Percentiles rank a stretch among this genome's conserved stretches.
Conservation (phyloP, 2,329 filamentous ascomycete genomes). For the Cladophialophora exuberans region DNA sequence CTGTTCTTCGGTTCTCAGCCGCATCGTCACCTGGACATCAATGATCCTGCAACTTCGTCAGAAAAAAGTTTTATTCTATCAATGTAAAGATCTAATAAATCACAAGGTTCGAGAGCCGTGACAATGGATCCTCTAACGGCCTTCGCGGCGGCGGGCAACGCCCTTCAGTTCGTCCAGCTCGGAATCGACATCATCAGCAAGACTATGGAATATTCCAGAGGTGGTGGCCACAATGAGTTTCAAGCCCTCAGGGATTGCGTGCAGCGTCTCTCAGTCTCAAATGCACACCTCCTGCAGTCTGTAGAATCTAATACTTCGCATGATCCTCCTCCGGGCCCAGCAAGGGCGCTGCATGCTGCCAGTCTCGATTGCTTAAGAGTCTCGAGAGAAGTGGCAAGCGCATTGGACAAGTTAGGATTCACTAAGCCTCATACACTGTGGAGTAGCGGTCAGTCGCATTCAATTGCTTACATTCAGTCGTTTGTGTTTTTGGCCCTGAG, state of each 20-base stretch:
- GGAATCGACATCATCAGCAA: neutral
- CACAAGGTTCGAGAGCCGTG: neutral
- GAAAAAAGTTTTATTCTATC: no score
- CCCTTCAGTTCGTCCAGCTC: neutral
- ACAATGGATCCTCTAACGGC: neutral
- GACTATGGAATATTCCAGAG: neutral
- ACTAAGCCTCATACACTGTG: neutral
- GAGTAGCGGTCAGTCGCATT: neutral
- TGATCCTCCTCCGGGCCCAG: neutral
- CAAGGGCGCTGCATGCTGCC: neutral
- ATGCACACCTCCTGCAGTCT: neutral
- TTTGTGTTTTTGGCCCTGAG: no score
- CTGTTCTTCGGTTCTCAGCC: no score
- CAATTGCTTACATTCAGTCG: neutral
- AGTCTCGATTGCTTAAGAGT: neutral
- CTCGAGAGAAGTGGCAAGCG: neutral
- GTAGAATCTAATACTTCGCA: neutral
- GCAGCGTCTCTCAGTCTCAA: slow-evolving; percentile 1
- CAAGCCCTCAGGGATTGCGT: neutral
- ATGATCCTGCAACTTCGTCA: no score
- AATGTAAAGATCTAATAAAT: no score
- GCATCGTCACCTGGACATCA: no score
- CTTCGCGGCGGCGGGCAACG: slow-evolving; percentile 1
- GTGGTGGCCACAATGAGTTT: neutral
- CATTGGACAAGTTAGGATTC: neutral